Evolutionary conservation across 345 rosid species (phyloP), one percentile per base, ranked within the genome.

Genomic region (Heritiera littoralis): DNA sequence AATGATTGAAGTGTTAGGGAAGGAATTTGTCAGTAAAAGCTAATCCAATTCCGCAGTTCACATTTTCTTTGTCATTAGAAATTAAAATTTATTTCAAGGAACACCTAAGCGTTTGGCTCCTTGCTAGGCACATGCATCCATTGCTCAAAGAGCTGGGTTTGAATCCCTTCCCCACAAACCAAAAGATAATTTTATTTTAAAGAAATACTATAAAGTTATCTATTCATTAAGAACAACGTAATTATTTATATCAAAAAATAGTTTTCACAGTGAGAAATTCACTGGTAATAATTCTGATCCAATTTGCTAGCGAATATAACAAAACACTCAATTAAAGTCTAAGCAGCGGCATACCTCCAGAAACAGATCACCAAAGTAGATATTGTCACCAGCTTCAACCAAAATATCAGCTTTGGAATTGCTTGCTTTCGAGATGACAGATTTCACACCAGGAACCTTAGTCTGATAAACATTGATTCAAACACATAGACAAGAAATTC

Each of bases 371-470:
- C 66, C 66, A 61, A 61, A 61, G 40, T 28, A 61, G 66, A 61
- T 30, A 30, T 10, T 60, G 0, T 60, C 65, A 60, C 65, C 65
- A 60, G 65, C 14, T 60, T 60, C 63, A n/a, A 58, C 63, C 30
- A 58, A 20, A 20, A 58, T 20, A 58, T 58, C 63, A 59, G 64
- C 64, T 59, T 59, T 59, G 5, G 66, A 61, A 28, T 61, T 61
- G 66, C 66, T 61, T 61, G 66, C 66, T 61, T 28, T 28, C 10
- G 66, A 61, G 28, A 61, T 61, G 66, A 61, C 14, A 61, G 66
- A 61, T 28, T 61, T 61, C 66, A 61, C 38, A 28, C 66, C 66
- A 60, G 40, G 66, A 59, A 61, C 66, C 38, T 61, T 61, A 61
- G 40, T 30, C 66, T 61, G 35, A 61, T 28, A 28, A 61, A 11